Evolutionary conservation across 2,329 filamentous ascomycete species (phyloP).

Genomic region (Pseudogymnoascus pannorum): DNA sequence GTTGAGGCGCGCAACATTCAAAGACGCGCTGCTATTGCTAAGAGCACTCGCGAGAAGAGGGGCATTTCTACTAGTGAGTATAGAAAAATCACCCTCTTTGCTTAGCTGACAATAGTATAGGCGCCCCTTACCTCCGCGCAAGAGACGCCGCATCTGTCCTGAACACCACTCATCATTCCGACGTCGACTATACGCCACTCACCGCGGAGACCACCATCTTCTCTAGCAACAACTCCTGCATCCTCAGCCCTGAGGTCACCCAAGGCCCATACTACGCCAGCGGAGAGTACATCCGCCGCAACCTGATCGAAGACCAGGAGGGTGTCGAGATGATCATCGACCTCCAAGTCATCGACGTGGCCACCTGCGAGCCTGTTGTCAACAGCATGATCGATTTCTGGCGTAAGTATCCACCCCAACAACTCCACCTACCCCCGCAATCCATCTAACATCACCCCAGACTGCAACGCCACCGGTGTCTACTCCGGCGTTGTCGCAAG

Average conservation of each 20-base stretch:
- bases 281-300: slow-evolving; percentile 42
- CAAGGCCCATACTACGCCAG: slow-evolving; percentile 48
- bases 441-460: slow-evolving; percentile 16
- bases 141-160: slow-evolving; percentile 17
- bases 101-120: not conserved
- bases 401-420: slow-evolving; percentile 28
- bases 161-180: slow-evolving; percentile 17
- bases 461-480: slow-evolving; percentile 38
- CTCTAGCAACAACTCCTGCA: slow-evolving; percentile 37
- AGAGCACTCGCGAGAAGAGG: slow-evolving; percentile 30
- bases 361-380: slow-evolving; percentile 44
- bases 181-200: slow-evolving; percentile 25
- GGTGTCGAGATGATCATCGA: slow-evolving; percentile 44
- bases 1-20: slow-evolving; percentile 28
- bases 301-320: slow-evolving; percentile 40
- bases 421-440: not conserved
- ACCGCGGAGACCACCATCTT: slow-evolving; percentile 35
- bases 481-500: slow-evolving; percentile 39
- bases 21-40: slow-evolving; percentile 29
- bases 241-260: slow-evolving; percentile 44
- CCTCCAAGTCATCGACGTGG: slow-evolving; percentile 46
- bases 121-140: slow-evolving; percentile 9
- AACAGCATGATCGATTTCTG: slow-evolving; percentile 46
- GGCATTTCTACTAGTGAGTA: slow-evolving; percentile 15
- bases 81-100: not conserved